These are phyloP conservation scores for Solanum dulcamara DNA, from an alignment of 257 asterid species.

Conservation along the genomic window DNA sequence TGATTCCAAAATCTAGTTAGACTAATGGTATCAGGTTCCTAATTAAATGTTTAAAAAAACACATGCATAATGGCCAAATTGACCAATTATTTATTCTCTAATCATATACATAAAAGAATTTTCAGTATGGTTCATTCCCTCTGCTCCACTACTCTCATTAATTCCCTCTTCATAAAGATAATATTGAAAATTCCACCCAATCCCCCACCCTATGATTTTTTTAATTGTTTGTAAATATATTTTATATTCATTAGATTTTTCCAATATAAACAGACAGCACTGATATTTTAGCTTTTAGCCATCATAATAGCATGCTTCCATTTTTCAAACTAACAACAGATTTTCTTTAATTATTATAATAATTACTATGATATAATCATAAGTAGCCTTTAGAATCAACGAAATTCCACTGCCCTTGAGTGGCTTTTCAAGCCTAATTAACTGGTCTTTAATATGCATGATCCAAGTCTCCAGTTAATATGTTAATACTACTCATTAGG, in stretches of 20 bases:
- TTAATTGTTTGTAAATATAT: background rate
- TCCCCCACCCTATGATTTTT: background rate
- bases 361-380: background rate
- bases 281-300: background rate
- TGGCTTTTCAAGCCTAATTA: background rate
- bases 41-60: background rate
- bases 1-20: background rate
- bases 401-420: conserved; percentile 5
- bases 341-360: background rate
- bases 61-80: background rate
- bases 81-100: background rate
- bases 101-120: background rate
- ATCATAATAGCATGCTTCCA: background rate
- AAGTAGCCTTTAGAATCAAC: conserved; percentile 8
- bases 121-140: background rate
- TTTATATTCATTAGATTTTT: background rate
- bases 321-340: background rate
- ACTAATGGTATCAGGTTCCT: background rate
- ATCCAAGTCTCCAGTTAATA: background rate
- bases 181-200: background rate
- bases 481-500: background rate
- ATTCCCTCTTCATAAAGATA: background rate
- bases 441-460: background rate
- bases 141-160: background rate
- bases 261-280: background rate